Evolutionary conservation across 345 rosid genomes (phyloP).

Genomic region (Stellera chamaejasme): DNA sequence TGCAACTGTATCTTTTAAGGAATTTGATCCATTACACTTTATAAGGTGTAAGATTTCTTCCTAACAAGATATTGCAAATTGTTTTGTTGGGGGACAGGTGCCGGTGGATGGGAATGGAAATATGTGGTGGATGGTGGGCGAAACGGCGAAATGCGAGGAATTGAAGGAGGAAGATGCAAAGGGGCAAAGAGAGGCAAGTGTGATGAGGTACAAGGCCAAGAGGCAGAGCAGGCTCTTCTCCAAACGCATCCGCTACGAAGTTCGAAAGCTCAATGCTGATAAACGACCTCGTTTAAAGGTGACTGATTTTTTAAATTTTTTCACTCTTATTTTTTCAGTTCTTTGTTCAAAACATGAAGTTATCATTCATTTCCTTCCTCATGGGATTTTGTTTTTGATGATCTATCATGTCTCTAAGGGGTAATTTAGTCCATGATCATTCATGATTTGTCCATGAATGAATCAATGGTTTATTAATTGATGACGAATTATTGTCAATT

Average conservation of each 20-base stretch:
- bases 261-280: slow-evolving; percentile 91
- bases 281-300: slow-evolving; percentile 91
- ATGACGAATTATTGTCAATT: too few species aligned
- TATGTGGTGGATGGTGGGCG: slow-evolving; percentile 62
- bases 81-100: slow-evolving; percentile 27
- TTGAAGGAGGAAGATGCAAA: slow-evolving; percentile 10
- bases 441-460: neutral
- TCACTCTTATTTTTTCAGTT: too few species aligned
- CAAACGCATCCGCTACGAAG: slow-evolving; percentile 78
- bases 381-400: too few species aligned
- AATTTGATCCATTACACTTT: too few species aligned
- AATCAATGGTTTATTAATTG: too few species aligned
- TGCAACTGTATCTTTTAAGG: too few species aligned
- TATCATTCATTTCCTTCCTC: neutral
- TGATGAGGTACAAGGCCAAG: slow-evolving; percentile 87
- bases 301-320: neutral
- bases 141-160: slow-evolving; percentile 19
- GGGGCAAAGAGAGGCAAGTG: slow-evolving; percentile 78
- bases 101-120: slow-evolving; percentile 21
- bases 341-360: too few species aligned
- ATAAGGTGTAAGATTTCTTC: too few species aligned
- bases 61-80: too few species aligned
- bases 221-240: slow-evolving; percentile 79
- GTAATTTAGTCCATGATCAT: neutral
- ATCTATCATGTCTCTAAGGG: neutral